Percentiles rank a stretch among this genome's conserved stretches.
Conservation (phyloP, 2,329 filamentous ascomycete species). For the Akanthomyces uredinophilus region DNA sequence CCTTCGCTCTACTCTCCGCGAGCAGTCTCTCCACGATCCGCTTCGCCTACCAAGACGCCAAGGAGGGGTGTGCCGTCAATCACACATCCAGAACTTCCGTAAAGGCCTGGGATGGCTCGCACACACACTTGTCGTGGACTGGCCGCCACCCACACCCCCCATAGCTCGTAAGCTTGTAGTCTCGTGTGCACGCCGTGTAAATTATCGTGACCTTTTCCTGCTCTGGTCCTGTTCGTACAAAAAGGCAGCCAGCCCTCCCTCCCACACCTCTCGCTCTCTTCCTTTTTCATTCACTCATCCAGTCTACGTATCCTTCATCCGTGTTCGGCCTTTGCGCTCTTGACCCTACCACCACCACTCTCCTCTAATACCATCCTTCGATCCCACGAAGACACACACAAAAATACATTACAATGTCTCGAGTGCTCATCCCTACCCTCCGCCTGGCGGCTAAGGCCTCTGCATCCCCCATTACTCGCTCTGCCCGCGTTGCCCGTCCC, state of each 20-base stretch:
- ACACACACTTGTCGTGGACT: background rate
- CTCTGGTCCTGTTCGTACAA: constrained; percentile 5
- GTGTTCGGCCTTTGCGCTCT: background rate
- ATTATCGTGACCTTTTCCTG: constrained; percentile 6
- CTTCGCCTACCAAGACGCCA: background rate
- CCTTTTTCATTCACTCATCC: background rate
- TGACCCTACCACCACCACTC: background rate
- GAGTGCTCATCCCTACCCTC: constrained; percentile 20
- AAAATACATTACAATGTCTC: constrained; percentile 22
- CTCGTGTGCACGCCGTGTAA: constrained; percentile 2
- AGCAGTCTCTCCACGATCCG: background rate
- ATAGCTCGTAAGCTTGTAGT: background rate
- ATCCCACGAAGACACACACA: background rate
- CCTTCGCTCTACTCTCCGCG: background rate
- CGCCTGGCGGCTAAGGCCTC: constrained; percentile 16
- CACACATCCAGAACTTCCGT: constrained; percentile 3
- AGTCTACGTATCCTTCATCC: background rate
- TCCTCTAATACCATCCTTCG: background rate
- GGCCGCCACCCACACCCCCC: constrained; percentile 5
- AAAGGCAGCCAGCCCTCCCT: constrained; percentile 2
- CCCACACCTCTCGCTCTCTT: background rate
- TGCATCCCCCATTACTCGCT: constrained; percentile 2
- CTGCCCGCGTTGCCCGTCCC: constrained; percentile 8
- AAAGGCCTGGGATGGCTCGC: background rate
- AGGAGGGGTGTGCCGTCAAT: background rate